Evolutionary conservation across 176 grass and related monocot genomes (phyloP), one percentile per base, ranked within the genome.

Genomic region (Hordeum marinum): DNA sequence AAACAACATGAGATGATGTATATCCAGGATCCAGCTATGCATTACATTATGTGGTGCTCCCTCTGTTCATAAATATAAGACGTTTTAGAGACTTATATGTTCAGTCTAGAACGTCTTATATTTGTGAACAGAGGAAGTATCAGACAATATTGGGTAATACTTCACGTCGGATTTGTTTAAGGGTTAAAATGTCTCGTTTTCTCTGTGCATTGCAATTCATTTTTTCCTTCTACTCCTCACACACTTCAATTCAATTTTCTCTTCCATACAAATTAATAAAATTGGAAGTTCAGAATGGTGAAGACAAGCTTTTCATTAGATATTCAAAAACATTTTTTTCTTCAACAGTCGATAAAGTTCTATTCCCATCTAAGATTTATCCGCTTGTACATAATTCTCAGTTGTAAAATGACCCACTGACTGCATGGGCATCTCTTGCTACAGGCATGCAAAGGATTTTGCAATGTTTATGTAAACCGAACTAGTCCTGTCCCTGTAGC

Each of bases 391-490:
- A 42, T 40, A 78, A 39, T 86, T 82, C 12, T n/a, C 37, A 52
- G 52, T 63, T 89, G 24, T 78, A 80, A 69, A 81, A 71, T 79
- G 55, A 27, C 4, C 40, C 45, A 72, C 45, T 80, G 60, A 42
- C 54, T 48, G 81, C 36, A 81, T 87, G 45, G 29, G 39, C 41
- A 64, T 67, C 21, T 82, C 67, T 79, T 83, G 21, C 54, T 87
- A 45, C 86, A 99, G 96, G 93, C 96, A 73, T 99, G 96, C 88
- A 99, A 96, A 94, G 96, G 96, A 78, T 99, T 99, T 90, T 96
- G 91, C 86, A 92, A 57, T 59, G 77, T 99, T 26, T 99, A 96
- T 63, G 18, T 87, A 76, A 92, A 81, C 50, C 94, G 84, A 86
- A 89, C 89, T 63, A 94, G 46, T 85, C 68, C 89, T 85, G 93